phyloP scores from a whole-genome alignment of 768 basidiomycete genomes.

The Lactarius deliciosus region DNA sequence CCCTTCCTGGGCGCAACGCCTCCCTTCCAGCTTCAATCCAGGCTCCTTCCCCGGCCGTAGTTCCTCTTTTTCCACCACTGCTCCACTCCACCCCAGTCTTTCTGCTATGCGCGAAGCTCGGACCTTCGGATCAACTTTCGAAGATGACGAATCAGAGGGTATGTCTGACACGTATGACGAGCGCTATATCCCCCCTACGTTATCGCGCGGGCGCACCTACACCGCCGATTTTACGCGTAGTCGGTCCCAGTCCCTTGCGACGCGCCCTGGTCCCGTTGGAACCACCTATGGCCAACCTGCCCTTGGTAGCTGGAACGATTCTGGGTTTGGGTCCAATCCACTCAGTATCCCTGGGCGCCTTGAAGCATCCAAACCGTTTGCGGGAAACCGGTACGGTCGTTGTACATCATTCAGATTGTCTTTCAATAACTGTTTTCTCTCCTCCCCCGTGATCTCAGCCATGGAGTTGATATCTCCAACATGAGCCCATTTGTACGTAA shows the following conservation, averaged over 20 bases:
- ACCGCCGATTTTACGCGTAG: constrained; percentile 66
- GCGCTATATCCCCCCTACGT: constrained; percentile 45
- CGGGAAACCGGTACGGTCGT: constrained; percentile 61
- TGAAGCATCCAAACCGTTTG: constrained; percentile 58
- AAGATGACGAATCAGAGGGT: constrained; percentile 75
- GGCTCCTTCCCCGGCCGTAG: constrained; percentile 58
- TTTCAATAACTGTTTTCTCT: constrained; percentile 51
- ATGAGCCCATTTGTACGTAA: constrained; percentile 87
- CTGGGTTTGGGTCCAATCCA: constrained; percentile 51
- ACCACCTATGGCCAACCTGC: constrained; percentile 43
- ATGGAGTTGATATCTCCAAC: constrained; percentile 62
- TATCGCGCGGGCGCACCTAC: constrained; percentile 56
- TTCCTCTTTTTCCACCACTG: constrained; percentile 62
- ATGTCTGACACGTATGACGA: constrained; percentile 53
- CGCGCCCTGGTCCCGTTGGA: constrained; percentile 53
- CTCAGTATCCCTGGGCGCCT: constrained; percentile 58
- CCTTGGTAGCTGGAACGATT: constrained; percentile 59
- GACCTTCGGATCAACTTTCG: constrained; percentile 71
- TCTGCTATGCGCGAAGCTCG: constrained; percentile 65
- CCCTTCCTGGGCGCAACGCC: constrained; percentile 48
- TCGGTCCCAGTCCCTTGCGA: constrained; percentile 73
- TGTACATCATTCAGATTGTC: constrained; percentile 56
- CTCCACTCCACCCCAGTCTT: constrained; percentile 53
- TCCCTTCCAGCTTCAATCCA: constrained; percentile 45
- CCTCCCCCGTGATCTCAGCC: constrained; percentile 46